These are phyloP conservation scores for Phytophthora citrophthora DNA, from an alignment of 352 stramenopile genomes.

Conservation along the genomic window DNA sequence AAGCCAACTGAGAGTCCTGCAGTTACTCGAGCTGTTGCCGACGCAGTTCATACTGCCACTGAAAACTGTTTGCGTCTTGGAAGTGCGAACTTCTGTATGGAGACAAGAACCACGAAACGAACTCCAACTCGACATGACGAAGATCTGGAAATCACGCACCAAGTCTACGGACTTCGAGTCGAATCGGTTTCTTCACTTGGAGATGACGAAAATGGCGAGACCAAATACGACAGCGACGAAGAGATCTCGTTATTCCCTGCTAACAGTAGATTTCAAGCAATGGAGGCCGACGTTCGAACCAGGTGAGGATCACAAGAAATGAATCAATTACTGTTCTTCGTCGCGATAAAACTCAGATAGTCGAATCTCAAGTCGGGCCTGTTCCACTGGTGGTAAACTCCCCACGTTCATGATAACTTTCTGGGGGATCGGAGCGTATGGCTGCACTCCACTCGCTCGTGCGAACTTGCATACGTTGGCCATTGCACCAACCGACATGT, in stretches of 20 bases:
- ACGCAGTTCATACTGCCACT: constrained; percentile 29
- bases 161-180: constrained; percentile 5
- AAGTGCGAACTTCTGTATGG: constrained; percentile 12
- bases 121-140: not conserved
- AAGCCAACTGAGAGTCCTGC: constrained; percentile 8
- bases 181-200: not conserved
- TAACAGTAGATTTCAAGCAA: constrained; percentile 1
- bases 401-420: constrained; percentile 43
- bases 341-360: constrained; percentile 64
- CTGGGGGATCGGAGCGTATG: constrained; percentile 48
- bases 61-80: constrained; percentile 18
- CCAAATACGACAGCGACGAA: constrained; percentile 17
- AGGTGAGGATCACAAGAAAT: not conserved
- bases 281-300: constrained; percentile 22
- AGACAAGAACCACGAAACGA: constrained; percentile 4
- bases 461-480: constrained; percentile 61
- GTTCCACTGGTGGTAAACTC: constrained; percentile 47
- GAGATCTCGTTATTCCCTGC: constrained; percentile 24
- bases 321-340: not conserved
- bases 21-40: constrained; percentile 15
- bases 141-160: constrained; percentile 10
- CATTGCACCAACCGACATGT: constrained; percentile 55
- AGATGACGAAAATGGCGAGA: not conserved
- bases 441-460: constrained; percentile 33
- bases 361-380: constrained; percentile 57